Base-by-base conservation (phyloP, 257 asterid genomes). In the Misopates orontium region DNA sequence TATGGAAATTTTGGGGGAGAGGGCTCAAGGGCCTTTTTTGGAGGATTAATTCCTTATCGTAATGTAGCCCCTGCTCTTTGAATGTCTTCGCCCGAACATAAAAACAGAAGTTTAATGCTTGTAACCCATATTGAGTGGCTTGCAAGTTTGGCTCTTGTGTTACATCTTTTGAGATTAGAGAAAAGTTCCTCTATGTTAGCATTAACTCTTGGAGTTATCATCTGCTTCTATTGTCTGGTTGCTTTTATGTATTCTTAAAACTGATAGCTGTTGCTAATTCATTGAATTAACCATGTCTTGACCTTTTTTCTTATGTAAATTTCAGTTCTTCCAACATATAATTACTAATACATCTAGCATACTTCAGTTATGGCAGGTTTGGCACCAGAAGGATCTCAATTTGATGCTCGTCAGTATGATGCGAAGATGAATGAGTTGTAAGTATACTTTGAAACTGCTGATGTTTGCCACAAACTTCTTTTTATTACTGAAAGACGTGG, bases 331-430 rank as follows among this genome's bases (percentile, higher is more conserved):
- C 51, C 47, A 24, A 20, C 10, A 10, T 22, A 23, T 15, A 40
- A 31, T 54, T 12, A 56, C 71, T 70, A 64, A 67, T 49, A 41
- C 51, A 21, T 17, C 19, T 9, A 32, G 31, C 24, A 28, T 61
- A 72, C 40, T 72, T 72, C 75, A 81, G 82, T 60, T 66, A 85
- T 85, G 87, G 87, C 85, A 72, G 78, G 78, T 5, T 44, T 61
- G 71, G 82, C 82, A 67, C 62, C 69, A 24, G 88, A 83, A 62
- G 87, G 87, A 73, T 75, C 87, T 21, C 83, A 81, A 60, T 83
- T 79, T 75, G 89, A 83, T 71, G 57, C 79, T 39, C 74, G 65
- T 63, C 85, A 82, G 8, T 83, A 42, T 48, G 87, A 83, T 32
- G 17, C 83, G 6, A 83, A 64, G 74, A 83, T 85, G 89, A 78